These are phyloP conservation scores for Arabidopsis hybrid DNA, from an alignment of 441 rosid species.

Conservation along the genomic window DNA sequence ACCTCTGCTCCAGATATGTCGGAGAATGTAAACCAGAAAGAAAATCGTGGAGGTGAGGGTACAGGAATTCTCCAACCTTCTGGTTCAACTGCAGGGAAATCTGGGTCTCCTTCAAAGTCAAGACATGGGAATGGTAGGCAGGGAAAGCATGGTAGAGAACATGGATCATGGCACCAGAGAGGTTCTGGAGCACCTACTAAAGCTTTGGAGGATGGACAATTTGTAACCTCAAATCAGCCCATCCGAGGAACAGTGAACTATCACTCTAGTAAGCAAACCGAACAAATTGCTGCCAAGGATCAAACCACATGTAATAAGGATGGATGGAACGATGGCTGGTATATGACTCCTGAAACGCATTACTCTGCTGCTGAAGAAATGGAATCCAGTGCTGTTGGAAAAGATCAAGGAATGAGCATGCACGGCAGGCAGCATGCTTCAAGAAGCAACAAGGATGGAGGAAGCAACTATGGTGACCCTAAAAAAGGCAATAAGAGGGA, in stretches of 20 bases:
- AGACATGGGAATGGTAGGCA: slow-evolving; percentile 65
- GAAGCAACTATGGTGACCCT: slow-evolving; percentile 61
- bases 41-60: slow-evolving; percentile 32
- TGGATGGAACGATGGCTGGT: slow-evolving; percentile 60
- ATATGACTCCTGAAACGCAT: slow-evolving; percentile 61
- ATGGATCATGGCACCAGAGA: slow-evolving; percentile 81
- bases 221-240: slow-evolving; percentile 51
- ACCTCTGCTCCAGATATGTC: slow-evolving; percentile 45
- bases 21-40: slow-evolving; percentile 50
- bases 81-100: slow-evolving; percentile 51
- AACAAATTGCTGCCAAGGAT: slow-evolving; percentile 52
- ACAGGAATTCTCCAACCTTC: slow-evolving; percentile 51
- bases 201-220: slow-evolving; percentile 48
- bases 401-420: slow-evolving; percentile 59
- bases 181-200: slow-evolving; percentile 55
- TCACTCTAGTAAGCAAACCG: slow-evolving; percentile 43
- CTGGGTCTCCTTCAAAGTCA: slow-evolving; percentile 49
- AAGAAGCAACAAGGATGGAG: slow-evolving; percentile 61
- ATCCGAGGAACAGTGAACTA: slow-evolving; percentile 52
- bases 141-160: slow-evolving; percentile 67
- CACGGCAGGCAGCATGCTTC: slow-evolving; percentile 68
- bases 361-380: slow-evolving; percentile 45
- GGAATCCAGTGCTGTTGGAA: slow-evolving; percentile 49
- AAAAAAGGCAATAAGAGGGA: slow-evolving; percentile 59
- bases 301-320: slow-evolving; percentile 57